Evolutionary conservation across 1,284 basidiomycete species (phyloP), one percentile per base, ranked within the genome.

Genomic region (Marasmius oreades): DNA sequence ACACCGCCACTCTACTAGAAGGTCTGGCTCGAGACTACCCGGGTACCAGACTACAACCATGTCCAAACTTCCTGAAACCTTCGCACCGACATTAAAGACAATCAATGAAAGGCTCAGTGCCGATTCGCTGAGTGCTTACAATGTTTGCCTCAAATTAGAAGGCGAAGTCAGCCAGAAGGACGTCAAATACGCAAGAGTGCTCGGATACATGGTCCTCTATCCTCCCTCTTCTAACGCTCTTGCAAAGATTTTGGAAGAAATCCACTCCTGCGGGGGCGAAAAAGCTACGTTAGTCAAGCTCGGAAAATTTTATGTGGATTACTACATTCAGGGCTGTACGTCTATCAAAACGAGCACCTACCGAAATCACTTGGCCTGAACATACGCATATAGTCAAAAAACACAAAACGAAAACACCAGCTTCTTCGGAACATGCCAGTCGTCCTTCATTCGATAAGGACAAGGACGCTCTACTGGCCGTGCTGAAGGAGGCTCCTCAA

Each of bases 391-490:
- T 18, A 55, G 53, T 55, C n/a, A 48, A 37, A 14, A 55, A 46
- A 39, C 26, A 6, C 37, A 58, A 52, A 34, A 57, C 18, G 4
- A 26, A 18, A 24, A 50, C 53, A 20, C 33, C 53, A 47, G 12
- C 5, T n/a, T 36, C 33, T 22, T 50, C 53, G 10, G 26, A n/a
- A 11, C 18, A 24, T 28, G 2, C 22, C 11, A 55, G 33, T 26
- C 46, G 53, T 12, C 14, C 26, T 16, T 55, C 45, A 22, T 37
- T 48, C 23, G 33, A 50, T 16, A 33, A 44, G 18, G 43, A 44
- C 22, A 42, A 37, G 44, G n/a, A 47, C 8, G 23, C 28, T 8
- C 8, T 31, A 8, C 5, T 2, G 22, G 14, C 20, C 5, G 22
- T 22, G 44, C 26, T 45, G n/a, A 43, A 34, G 20, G 22, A 37